Evolutionary conservation across 352 stramenopile species (phyloP), one percentile per base, ranked within the genome.

Genomic region (Elongisporangium prolatum): DNA sequence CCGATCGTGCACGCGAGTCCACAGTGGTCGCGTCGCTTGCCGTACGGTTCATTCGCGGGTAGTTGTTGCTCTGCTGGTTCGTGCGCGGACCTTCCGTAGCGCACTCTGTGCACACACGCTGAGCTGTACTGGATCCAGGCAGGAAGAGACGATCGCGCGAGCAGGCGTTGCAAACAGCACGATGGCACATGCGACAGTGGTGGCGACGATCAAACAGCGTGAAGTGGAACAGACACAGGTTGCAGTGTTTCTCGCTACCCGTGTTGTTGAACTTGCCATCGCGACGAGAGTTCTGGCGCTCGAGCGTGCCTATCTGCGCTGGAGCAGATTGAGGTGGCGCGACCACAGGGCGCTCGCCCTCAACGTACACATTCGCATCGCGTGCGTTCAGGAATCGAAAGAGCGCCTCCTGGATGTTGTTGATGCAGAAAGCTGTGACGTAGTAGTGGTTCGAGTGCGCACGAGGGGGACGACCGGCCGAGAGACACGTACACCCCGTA

Each of bases 191-290:
- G 50, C 87, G 87, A 55, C 87, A 96, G 61, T 96, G 87, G 61
- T 96, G 87, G 52, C 86, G 86, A 17, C 87, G 84, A 57, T 95
- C 84, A 53, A 96, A 94, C 56, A 96, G 82, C 58, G 85, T 94
- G 56, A 96, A 96, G 72, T 93, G 84, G 69, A 94, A 95, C 40
- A 94, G 63, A 65, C 87, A 96, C 56, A 93, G 65, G 65, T 96
- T 94, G 69, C 87, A 96, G 69, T 95, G 83, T 68, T 91, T 91
- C 67, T 91, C 85, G 60, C 87, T 96, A 56, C 71, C 81, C 48
- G 72, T 69, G 63, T 82, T 80, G 57, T 70, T 74, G 64, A 87
- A 91, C 62, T 84, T 88, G 53, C 67, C 80, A 52, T 89, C 73
- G 6, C 77, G 77, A 25, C 71, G 59, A 24, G 72, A 73, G 52